These are phyloP conservation scores for Yarrowia sp. DNA, from an alignment of 805 yeast genomes.

Conservation along the genomic window DNA sequence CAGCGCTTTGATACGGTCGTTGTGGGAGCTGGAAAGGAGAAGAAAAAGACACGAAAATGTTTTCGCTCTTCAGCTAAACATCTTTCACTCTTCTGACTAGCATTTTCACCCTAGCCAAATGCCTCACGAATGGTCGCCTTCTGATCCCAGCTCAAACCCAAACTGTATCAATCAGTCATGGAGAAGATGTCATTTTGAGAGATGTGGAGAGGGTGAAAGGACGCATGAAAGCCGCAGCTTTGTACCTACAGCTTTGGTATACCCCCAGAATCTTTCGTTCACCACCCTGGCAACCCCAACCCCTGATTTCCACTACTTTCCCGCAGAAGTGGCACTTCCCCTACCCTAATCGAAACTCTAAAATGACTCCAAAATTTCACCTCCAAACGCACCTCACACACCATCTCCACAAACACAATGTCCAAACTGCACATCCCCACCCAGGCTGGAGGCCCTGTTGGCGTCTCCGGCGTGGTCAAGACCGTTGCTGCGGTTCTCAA, in stretches of 20 bases:
- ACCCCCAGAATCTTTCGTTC: no score
- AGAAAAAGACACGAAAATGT: neutral
- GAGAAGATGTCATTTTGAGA: no score
- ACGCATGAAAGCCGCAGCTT: no score
- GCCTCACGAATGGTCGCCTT: conserved; percentile 5
- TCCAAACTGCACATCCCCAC: conserved; percentile 24
- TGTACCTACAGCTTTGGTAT: no score
- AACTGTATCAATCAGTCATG: neutral
- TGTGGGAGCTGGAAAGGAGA: neutral
- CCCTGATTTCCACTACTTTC: neutral
- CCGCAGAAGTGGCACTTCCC: neutral
- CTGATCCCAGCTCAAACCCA: neutral
- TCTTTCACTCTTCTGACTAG: neutral
- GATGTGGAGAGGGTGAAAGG: no score
- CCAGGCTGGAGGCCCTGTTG: conserved; percentile 17
- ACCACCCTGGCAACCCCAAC: no score
- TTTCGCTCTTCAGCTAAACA: neutral
- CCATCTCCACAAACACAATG: conserved; percentile 3
- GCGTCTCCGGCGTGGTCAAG: conserved; percentile 24
- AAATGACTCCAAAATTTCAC: conserved; percentile 20
- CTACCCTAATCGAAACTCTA: conserved; percentile 21
- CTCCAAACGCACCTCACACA: neutral
- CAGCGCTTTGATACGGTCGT: neutral
- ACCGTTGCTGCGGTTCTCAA: conserved; percentile 25
- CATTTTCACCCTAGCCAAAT: neutral